phyloP scores from a whole-genome alignment of 306 rosid species.

The Casuarina cunninghamiana region DNA sequence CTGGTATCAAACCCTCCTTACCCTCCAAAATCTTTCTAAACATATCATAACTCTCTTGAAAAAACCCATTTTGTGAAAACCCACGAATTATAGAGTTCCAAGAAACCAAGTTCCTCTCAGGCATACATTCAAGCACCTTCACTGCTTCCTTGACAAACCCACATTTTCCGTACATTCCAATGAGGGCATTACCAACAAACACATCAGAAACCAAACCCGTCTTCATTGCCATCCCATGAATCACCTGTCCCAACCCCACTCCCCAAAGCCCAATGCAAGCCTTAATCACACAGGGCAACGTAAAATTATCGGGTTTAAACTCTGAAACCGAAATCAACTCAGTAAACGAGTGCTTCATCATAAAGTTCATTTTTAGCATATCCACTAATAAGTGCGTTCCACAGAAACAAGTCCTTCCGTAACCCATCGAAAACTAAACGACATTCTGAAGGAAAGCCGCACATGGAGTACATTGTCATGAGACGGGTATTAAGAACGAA shows the following conservation, averaged over 20 bases:
- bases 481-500: slow-evolving; percentile 65
- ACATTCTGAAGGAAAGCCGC: slow-evolving; percentile 59
- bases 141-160: slow-evolving; percentile 48
- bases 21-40: slow-evolving; percentile 44
- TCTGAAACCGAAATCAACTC: slow-evolving; percentile 48
- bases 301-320: slow-evolving; percentile 65
- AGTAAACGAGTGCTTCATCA: slow-evolving; percentile 40
- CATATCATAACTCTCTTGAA: slow-evolving; percentile 38
- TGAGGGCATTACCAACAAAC: slow-evolving; percentile 71
- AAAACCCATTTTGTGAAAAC: slow-evolving; percentile 54
- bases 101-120: slow-evolving; percentile 63
- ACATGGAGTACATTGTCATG: slow-evolving; percentile 67
- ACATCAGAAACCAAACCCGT: slow-evolving; percentile 44
- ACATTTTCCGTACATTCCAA: slow-evolving; percentile 67
- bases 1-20: slow-evolving; percentile 51
- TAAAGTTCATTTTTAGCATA: slow-evolving; percentile 58
- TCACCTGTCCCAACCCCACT: slow-evolving; percentile 39
- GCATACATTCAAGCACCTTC: slow-evolving; percentile 60
- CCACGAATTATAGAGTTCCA: slow-evolving; percentile 73
- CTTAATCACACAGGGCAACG: slow-evolving; percentile 70
- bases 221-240: slow-evolving; percentile 75
- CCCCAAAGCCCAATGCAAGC: slow-evolving; percentile 57
- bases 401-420: slow-evolving; percentile 43
- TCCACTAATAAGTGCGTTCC: slow-evolving; percentile 80
- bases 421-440: slow-evolving; percentile 50